phyloP scores from a whole-genome alignment of 2,329 filamentous ascomycete species.

The Dactylonectria estremocensis region DNA sequence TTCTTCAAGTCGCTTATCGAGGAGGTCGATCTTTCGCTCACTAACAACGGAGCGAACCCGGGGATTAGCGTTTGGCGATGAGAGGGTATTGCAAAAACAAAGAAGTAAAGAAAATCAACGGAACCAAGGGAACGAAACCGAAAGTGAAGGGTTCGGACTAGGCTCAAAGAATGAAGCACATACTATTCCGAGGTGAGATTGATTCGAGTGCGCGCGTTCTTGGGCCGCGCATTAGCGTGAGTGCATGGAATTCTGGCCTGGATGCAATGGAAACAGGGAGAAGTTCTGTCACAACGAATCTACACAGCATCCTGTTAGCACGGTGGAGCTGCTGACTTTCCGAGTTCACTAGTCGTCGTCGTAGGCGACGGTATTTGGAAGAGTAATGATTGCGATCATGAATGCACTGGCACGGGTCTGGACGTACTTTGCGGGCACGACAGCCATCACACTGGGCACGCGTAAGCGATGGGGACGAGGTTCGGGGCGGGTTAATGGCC shows the following conservation, averaged over 20 bases:
- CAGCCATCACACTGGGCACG: slow-evolving; percentile 49
- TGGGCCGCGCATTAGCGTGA: slow-evolving; percentile 51
- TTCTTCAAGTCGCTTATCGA: slow-evolving; percentile 53
- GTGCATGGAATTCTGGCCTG: slow-evolving; percentile 55
- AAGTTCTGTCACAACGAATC: slow-evolving; percentile 56
- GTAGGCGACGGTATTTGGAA: background rate
- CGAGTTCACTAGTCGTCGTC: too few species aligned
- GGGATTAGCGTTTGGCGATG: too few species aligned
- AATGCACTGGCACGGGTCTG: too few species aligned
- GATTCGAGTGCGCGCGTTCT: slow-evolving; percentile 54
- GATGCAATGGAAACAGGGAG: slow-evolving; percentile 54
- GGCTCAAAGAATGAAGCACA: slow-evolving; percentile 27
- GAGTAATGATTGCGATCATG: background rate
- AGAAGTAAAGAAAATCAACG: background rate
- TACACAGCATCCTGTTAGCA: slow-evolving; percentile 21
- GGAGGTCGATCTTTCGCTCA: slow-evolving; percentile 56
- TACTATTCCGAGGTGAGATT: slow-evolving; percentile 56
- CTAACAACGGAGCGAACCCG: slow-evolving; percentile 34
- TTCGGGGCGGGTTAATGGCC: background rate
- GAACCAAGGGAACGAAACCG: background rate
- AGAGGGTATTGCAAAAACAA: too few species aligned
- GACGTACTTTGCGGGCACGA: slow-evolving; percentile 50
- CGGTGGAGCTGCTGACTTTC: too few species aligned
- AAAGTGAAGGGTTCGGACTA: too few species aligned
- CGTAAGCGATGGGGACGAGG: slow-evolving; percentile 22